phyloP scores from a whole-genome alignment of 768 basidiomycete species.

The Royoungia palumana region DNA sequence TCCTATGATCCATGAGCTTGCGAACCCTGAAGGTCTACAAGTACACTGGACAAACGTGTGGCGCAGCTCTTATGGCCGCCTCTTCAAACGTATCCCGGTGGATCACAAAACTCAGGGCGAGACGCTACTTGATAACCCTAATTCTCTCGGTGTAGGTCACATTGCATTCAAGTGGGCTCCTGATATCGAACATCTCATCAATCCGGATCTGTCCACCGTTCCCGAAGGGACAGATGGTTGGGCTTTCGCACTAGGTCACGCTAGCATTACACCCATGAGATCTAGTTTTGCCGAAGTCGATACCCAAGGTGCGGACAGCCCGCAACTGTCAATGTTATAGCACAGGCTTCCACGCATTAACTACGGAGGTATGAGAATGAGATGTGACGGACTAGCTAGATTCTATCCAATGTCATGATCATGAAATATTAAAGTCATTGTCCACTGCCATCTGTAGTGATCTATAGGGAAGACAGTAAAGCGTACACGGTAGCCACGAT shows the following conservation, averaged over 20 bases:
- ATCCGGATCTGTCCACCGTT: slow-evolving; percentile 53
- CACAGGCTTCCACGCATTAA: slow-evolving; percentile 40
- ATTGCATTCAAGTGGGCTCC: slow-evolving; percentile 76
- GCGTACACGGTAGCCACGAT: slow-evolving; percentile 9
- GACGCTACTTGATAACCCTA: slow-evolving; percentile 42
- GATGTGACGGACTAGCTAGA: slow-evolving; percentile 1
- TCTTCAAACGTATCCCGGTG: slow-evolving; percentile 57
- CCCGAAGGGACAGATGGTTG: slow-evolving; percentile 80
- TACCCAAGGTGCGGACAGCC: neutral
- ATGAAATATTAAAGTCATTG: slow-evolving; percentile 6
- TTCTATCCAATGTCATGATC: slow-evolving; percentile 8
- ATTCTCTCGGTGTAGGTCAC: slow-evolving; percentile 33
- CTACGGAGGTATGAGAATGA: neutral
- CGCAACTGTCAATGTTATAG: slow-evolving; percentile 29
- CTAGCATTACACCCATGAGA: slow-evolving; percentile 74
- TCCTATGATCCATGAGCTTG: slow-evolving; percentile 67
- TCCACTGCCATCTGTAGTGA: slow-evolving; percentile 1
- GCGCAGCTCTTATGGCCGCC: slow-evolving; percentile 78
- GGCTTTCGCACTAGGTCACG: slow-evolving; percentile 68
- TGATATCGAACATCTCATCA: slow-evolving; percentile 65
- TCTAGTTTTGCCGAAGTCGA: slow-evolving; percentile 65
- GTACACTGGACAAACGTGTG: slow-evolving; percentile 82
- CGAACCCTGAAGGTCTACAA: slow-evolving; percentile 57
- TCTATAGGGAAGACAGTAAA: slow-evolving; percentile 18
- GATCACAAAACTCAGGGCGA: slow-evolving; percentile 19